Evolutionary conservation across 192 early-diverging fungal species (phyloP).

Genomic region (Pilobolus umbonatus): DNA sequence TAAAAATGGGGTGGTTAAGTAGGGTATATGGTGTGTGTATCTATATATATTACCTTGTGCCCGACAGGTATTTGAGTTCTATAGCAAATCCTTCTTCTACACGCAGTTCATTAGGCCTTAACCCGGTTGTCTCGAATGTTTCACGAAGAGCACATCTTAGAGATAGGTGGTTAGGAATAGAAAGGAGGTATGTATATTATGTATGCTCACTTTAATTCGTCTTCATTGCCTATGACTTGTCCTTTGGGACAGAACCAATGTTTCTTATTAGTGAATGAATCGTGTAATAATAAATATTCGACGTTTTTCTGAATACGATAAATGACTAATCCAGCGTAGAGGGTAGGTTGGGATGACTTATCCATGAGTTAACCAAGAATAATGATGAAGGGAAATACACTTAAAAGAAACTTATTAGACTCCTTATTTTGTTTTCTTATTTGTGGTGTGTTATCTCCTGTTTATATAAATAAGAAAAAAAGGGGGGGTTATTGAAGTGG

Average conservation of each 20-base stretch:
- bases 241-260: slow-evolving; percentile 86
- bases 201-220: slow-evolving; percentile 71
- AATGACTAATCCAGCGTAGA: slow-evolving; percentile 61
- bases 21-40: not conserved
- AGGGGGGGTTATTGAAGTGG: not conserved
- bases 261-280: slow-evolving; percentile 71
- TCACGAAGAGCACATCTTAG: slow-evolving; percentile 75
- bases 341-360: slow-evolving; percentile 44
- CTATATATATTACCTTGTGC: slow-evolving; percentile 46
- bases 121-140: slow-evolving; percentile 67
- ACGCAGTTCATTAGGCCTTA: slow-evolving; percentile 63
- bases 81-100: slow-evolving; percentile 69
- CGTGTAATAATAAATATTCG: slow-evolving; percentile 83
- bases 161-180: not conserved
- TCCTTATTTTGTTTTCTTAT: not conserved
- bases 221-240: slow-evolving; percentile 69
- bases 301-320: slow-evolving; percentile 64
- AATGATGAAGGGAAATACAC: too few relatives aligned
- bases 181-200: not conserved
- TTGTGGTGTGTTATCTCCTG: not conserved
- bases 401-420: too few relatives aligned
- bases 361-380: slow-evolving; percentile 50
- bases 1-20: not conserved
- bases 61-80: slow-evolving; percentile 78
- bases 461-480: too few relatives aligned